Percentiles rank a stretch among this genome's conserved stretches.
phyloP scores from a whole-genome alignment of 75 land plant genomes.

The Azolla pinnata region DNA sequence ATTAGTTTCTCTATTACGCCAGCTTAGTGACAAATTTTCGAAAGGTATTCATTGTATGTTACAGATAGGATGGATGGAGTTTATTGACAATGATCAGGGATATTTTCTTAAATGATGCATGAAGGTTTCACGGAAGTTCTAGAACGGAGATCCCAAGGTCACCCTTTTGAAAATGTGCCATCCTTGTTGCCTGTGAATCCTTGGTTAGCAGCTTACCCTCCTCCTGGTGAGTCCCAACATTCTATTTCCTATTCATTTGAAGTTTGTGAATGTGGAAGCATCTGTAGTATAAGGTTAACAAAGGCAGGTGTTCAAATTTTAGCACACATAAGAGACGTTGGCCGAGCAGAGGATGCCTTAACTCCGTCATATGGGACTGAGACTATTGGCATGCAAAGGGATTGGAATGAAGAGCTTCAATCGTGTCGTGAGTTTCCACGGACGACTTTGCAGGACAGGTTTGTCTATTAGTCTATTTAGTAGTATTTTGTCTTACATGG shows the following conservation, averaged over 20 bases:
- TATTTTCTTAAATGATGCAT: no score
- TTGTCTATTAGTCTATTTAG: no score
- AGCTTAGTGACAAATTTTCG: slow-evolving; percentile 69
- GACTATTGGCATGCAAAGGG: slow-evolving; percentile 94
- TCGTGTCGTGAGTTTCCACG: slow-evolving; percentile 94
- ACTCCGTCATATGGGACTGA: slow-evolving; percentile 84
- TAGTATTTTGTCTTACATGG: no score
- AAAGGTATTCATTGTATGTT: no score
- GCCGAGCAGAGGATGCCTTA: slow-evolving; percentile 80
- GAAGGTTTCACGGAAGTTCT: slow-evolving; percentile 91
- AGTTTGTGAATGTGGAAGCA: no score
- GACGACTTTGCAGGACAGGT: slow-evolving; percentile 81
- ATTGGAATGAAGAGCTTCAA: slow-evolving; percentile 98
- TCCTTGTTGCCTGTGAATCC: slow-evolving; percentile 66
- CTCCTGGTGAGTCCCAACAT: slow-evolving; percentile 67
- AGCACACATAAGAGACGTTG: slow-evolving; percentile 91
- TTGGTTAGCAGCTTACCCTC: slow-evolving; percentile 80
- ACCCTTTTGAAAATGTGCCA: slow-evolving; percentile 98
- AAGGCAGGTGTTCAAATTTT: slow-evolving; percentile 6
- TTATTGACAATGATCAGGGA: no score
- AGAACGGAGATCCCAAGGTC: slow-evolving; percentile 73
- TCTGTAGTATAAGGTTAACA: no score
- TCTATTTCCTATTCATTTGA: no score
- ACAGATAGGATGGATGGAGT: no score
- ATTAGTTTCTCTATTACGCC: slow-evolving; percentile 71